Base-by-base conservation (phyloP, 768 basidiomycete genomes). In the Amanita muscaria region DNA sequence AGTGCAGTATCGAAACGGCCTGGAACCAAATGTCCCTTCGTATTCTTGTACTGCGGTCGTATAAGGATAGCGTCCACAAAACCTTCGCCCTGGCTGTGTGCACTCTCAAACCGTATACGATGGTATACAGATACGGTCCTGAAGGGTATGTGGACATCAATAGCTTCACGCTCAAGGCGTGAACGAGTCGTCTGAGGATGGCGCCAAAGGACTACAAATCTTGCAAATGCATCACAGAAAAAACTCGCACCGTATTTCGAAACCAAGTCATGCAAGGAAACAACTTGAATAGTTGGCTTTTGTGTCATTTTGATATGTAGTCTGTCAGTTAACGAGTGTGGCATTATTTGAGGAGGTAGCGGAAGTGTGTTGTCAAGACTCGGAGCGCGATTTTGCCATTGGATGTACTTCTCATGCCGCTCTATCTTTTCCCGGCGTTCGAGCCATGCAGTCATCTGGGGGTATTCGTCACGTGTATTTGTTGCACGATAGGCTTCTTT, bases 221-320 rank as follows among this genome's bases (percentile, higher is more conserved):
- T 41, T 0, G 40, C 25, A 41, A 41, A 41, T 2, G 27, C 40
- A 14, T 29, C 27, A 44, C 35, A 30, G 23, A 52, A 10, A 56
- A 29, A 29, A 6, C 12, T 18, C 7, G 42, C 42, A 9, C 42
- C 30, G 15, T 43, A 43, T n/a, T 33, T 15, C 9, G 16, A 12
- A 29, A 14, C 16, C 2, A 43, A 9, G 16, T 32, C 30, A 21
- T 15, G 3, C 14, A 43, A 12, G n/a, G 42, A 43, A 5, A 43
- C 29, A 9, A n/a, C 12, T 30, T 25, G 23, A 3, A 33, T 30
- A 32, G 11, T 33, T 1, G 42, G 42, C 8, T 33, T 18, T 4
- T 10, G 2, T 3, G 42, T 25, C 42, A 33, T 22, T 15, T 43
- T 43, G 31, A 43, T 21, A 14, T 18, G 19, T 3, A 9, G 42